Evolutionary conservation across 768 basidiomycete genomes (phyloP), one percentile per base, ranked within the genome.

Genomic region (Cystofilobasidium capitatum): DNA sequence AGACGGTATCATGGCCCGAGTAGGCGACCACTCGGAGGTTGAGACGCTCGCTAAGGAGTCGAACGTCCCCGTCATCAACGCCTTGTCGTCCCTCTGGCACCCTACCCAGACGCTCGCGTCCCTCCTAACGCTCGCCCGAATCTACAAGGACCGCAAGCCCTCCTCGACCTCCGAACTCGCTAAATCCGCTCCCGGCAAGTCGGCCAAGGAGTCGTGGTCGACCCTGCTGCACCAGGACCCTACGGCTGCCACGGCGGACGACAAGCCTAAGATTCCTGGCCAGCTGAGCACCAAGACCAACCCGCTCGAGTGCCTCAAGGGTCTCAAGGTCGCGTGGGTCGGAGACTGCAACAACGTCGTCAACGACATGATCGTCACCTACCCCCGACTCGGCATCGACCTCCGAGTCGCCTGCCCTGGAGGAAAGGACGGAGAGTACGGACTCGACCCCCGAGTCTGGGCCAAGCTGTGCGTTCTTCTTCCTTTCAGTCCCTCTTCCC

Each of bases 51-150:
- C 90, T 13, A 81, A 86, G 76, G 81, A 93, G 79, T 93, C 92
- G 0, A 85, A 88, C 1, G 91, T 96, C 3, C 96, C 96, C 2
- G 91, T 99, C 22, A 81, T 97, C 75, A 99, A 98, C 76, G 96
- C 96, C 7, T 85, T 99, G 24, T 96, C 91, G 2, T 88, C 88
- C 22, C 83, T 92, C 51, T 99, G 91, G 87, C 96, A 99, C 75
- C 96, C 96, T 3, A 93, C 92, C 0, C 96, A 99, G 75, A 85
- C 87, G 69, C 85, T 99, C 35, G 96, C 96, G 2, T 92, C 97
- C 79, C 76, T 98, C 6, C 80, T 98, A 70, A 93, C 93, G 0
- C 81, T 98, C 20, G 85, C 90, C 72, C 92, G 96, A 75, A 65
- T 74, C 58, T 77, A 74, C 70, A 66, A 71, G n/a, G 71, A 24